phyloP scores from a whole-genome alignment of 2,329 filamentous ascomycete genomes.

The Colletotrichum brevisporum region DNA sequence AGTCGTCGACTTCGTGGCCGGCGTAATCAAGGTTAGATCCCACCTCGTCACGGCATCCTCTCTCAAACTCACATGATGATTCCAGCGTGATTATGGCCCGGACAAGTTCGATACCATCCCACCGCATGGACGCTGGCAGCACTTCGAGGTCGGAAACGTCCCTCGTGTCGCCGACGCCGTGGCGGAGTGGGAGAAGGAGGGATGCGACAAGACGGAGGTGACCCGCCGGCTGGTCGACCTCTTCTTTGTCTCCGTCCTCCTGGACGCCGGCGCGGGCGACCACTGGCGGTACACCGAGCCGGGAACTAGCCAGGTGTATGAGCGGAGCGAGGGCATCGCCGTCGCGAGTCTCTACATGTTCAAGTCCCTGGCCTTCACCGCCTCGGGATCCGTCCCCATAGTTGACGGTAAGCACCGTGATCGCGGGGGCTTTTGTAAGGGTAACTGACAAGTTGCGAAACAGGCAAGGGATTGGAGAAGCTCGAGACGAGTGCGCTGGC shows the following conservation, averaged over 20 bases:
- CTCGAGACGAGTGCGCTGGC: constrained; percentile 52
- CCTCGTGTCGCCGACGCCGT: constrained; percentile 63
- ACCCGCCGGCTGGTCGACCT: constrained; percentile 71
- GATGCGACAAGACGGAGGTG: constrained; percentile 59
- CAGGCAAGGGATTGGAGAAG: constrained; percentile 51
- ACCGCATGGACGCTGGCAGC: constrained; percentile 73
- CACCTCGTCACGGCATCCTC: not conserved
- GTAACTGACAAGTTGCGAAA: not conserved
- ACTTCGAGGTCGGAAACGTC: constrained; percentile 71
- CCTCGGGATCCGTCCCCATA: constrained; percentile 39
- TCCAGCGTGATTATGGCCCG: constrained; percentile 65
- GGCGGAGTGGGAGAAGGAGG: constrained; percentile 58
- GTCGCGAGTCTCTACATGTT: constrained; percentile 67
- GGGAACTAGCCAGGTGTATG: constrained; percentile 49
- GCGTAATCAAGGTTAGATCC: constrained; percentile 57
- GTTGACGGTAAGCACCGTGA: constrained; percentile 53
- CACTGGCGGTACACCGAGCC: constrained; percentile 62
- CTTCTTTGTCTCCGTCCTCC: constrained; percentile 72
- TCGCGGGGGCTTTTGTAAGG: too few relatives aligned
- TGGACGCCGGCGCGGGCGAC: constrained; percentile 69
- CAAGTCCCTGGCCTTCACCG: constrained; percentile 55
- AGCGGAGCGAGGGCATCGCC: constrained; percentile 65
- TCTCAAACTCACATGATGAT: not conserved
- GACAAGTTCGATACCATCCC: constrained; percentile 63
- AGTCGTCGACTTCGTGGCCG: constrained; percentile 58